A percentile compares a stretch with the other conserved stretches of the same genome.
phyloP scores from a whole-genome alignment of 2,329 filamentous ascomycete genomes.

The Calonectria multiphialidica region DNA sequence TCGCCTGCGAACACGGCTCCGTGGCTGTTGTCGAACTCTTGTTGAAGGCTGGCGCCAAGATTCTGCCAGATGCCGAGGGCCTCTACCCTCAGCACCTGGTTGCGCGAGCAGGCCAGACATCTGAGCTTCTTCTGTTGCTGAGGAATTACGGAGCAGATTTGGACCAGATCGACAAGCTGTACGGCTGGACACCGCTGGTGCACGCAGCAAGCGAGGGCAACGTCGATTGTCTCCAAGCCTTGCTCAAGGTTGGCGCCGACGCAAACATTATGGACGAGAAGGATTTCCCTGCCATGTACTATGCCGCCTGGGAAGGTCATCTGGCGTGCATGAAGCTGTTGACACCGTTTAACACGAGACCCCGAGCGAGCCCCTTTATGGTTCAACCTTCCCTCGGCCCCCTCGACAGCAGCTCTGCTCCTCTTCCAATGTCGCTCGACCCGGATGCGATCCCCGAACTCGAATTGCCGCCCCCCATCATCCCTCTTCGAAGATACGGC shows the following conservation, averaged over 20 bases:
- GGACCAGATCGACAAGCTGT: slow-evolving; percentile 93
- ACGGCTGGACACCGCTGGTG: slow-evolving; percentile 96
- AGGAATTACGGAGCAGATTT: slow-evolving; percentile 90
- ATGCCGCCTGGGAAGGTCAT: slow-evolving; percentile 98
- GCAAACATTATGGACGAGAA: slow-evolving; percentile 91
- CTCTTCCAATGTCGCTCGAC: slow-evolving; percentile 77
- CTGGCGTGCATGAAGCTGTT: slow-evolving; percentile 94
- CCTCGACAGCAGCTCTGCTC: slow-evolving; percentile 61
- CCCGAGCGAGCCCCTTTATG: slow-evolving; percentile 57
- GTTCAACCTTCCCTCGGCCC: slow-evolving; percentile 58
- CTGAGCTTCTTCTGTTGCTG: slow-evolving; percentile 82
- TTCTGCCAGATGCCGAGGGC: slow-evolving; percentile 95
- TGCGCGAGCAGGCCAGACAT: slow-evolving; percentile 86
- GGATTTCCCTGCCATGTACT: slow-evolving; percentile 94
- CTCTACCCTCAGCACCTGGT: slow-evolving; percentile 98
- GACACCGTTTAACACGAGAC: slow-evolving; percentile 67
- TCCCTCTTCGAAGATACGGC: slow-evolving; percentile 92
- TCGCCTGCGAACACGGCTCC: slow-evolving; percentile 95
- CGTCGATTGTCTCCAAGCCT: slow-evolving; percentile 84
- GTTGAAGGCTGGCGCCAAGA: slow-evolving; percentile 81
- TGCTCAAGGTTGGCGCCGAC: slow-evolving; percentile 84
- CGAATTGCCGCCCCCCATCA: slow-evolving; percentile 94
- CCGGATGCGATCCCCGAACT: slow-evolving; percentile 92
- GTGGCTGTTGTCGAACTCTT: slow-evolving; percentile 87
- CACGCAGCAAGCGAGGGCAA: slow-evolving; percentile 98